Evolutionary conservation across 1,284 basidiomycete species (phyloP).

Genomic region (Kwoniella shivajii): DNA sequence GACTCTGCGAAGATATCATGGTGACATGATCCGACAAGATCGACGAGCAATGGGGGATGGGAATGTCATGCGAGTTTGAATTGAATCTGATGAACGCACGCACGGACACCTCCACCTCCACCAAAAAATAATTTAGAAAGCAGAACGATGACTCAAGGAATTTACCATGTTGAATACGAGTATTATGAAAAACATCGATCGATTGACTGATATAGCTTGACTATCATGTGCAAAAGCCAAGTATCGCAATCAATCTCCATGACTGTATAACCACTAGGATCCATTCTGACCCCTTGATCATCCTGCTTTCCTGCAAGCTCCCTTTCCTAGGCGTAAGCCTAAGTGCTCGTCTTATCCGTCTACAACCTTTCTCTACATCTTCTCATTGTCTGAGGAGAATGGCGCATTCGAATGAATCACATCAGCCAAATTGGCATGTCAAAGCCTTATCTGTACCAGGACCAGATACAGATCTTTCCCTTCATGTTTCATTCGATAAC

Average conservation of each 20-base stretch:
- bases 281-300: not conserved
- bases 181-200: too few species aligned
- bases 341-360: not conserved
- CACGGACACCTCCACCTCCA: not conserved
- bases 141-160: too few species aligned
- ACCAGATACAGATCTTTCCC: constrained; percentile 74
- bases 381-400: not conserved
- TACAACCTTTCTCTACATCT: not conserved
- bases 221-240: not conserved
- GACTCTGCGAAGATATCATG: too few species aligned
- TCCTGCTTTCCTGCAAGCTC: constrained; percentile 2
- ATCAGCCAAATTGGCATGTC: constrained; percentile 46
- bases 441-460: constrained; percentile 56
- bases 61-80: too few species aligned
- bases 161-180: too few species aligned
- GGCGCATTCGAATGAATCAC: constrained; percentile 7
- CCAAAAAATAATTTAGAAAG: too few species aligned
- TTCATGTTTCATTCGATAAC: constrained; percentile 73
- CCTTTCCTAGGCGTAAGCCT: not conserved
- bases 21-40: too few species aligned
- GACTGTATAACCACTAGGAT: not conserved
- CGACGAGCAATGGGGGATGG: too few species aligned
- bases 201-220: too few species aligned
- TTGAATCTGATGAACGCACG: too few species aligned
- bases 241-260: not conserved